Evolutionary conservation across 345 rosid species (phyloP), one percentile per base, ranked within the genome.

Genomic region (Gossypium mustelinum): DNA sequence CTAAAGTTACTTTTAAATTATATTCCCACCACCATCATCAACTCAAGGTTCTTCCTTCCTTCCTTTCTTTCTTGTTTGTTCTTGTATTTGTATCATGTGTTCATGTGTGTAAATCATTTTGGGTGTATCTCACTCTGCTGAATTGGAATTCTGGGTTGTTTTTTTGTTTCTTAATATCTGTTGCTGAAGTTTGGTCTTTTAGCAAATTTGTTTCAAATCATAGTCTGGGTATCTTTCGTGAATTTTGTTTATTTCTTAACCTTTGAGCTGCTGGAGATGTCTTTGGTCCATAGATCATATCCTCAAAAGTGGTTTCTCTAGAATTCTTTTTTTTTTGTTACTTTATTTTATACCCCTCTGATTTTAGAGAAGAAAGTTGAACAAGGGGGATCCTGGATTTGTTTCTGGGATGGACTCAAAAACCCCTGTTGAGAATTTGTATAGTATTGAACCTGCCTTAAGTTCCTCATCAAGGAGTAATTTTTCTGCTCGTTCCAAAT

Each of bases 391-490:
- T 59, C 70, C 75, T 50, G 57, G 70, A 58, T 84, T 48, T 43
- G 68, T 57, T 73, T 72, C 25, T 34, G 61, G 52, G 47, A 90
- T 89, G 92, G 90, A 84, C 48, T 74, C 85, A n/a, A 79, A 48
- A 62, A 27, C 43, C 48, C 75, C 84, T 39, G 73, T 78, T 29
- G 94, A 90, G 70, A 84, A 75, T 13, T 68, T 79, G 9, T 47
- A 80, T 45, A 65, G 64, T 68, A 73, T 73, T 57, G 97, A 87
- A 57, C 73, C 87, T 24, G 78, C 82, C 54, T 29, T 68, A 68
- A 84, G 78, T 72, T 80, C 88, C 9, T 81, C 88, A 0, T 51
- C 96, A 0, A 79, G 85, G 80, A 95, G 97, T 75, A 67, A 76
- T 78, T 90, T 94, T 45, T 91, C 92, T 1, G 59, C 51, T 73